Base-by-base conservation (phyloP, 164 flowering plant species). In the Liriodendron chinense region DNA sequence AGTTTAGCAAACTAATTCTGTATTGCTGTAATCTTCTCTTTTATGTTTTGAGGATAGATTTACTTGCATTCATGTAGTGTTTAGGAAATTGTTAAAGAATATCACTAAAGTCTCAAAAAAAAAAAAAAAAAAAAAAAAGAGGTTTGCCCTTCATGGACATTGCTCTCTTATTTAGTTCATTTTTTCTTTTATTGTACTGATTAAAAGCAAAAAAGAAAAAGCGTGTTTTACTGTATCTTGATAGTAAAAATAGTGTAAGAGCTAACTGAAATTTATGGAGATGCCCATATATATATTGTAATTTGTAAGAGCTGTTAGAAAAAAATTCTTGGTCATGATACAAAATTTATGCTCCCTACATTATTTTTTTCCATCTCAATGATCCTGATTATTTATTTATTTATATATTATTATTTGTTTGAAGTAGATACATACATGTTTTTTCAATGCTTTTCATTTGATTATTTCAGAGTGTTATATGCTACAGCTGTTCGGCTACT, bases 401-500 rank as follows among this genome's bases (percentile, higher is more conserved):
- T 49, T 49, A 49, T 49, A 7, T 49, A 7, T 34, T 10, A 0
- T 26, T 47, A 64, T 64, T 61, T 49, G 48, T 21, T 26, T 64
- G 47, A 63, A 70, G 57, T 63, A 61, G 43, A 7, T 21, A n/a
- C 64, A 25, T 76, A n/a, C 67, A n/a, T 74, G 20, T 28, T 20
- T 23, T 7, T 64, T 70, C 63, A 75, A 7, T 50, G 26, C 34
- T 65, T 26, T 26, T 72, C 47, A 26, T 72, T 47, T 72, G 61
- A 48, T 24, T 24, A 34, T 70, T 75, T 72, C 89, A 94, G 99
- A 73, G 86, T 87, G 57, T 77, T 96, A 75, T 84, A 85, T 83
- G 93, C 98, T 71, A 90, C 96, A 72, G 94, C 94, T 13, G 80
- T 77, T 85, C 95, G 98, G 69, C 83, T 94, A 80, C 89, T 96